phyloP scores from a whole-genome alignment of 345 rosid species.

The Physaria fendleri region DNA sequence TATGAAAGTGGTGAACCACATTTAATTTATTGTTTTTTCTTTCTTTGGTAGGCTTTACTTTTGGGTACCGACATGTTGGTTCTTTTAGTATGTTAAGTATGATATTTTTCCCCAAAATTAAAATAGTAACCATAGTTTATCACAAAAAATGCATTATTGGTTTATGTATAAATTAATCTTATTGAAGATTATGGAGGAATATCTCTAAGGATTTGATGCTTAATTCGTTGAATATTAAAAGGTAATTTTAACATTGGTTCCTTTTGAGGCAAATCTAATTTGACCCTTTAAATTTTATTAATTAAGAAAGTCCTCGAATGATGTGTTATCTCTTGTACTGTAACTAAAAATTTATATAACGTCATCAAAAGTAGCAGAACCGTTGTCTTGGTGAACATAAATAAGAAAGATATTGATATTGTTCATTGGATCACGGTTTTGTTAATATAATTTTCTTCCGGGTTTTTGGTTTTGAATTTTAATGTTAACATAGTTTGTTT shows the following conservation, averaged over 20 bases:
- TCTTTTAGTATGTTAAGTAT: not conserved
- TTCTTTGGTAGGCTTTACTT: slow-evolving; percentile 17
- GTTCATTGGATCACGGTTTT: not conserved
- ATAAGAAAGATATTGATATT: not conserved
- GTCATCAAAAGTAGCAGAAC: not conserved
- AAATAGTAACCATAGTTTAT: not conserved
- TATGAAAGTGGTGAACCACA: slow-evolving; percentile 24
- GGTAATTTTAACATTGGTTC: not conserved
- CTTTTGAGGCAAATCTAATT: not conserved
- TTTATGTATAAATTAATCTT: not conserved
- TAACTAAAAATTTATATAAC: not conserved
- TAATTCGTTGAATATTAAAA: not conserved
- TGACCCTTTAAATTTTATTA: no score
- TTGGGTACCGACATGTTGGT: slow-evolving; percentile 14
- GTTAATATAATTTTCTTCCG: not conserved
- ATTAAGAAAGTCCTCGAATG: not conserved
- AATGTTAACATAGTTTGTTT: not conserved
- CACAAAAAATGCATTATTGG: not conserved
- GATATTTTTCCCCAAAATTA: not conserved
- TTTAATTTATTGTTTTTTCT: slow-evolving; percentile 5
- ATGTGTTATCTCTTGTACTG: not conserved
- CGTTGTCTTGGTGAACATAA: not conserved
- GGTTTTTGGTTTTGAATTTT: not conserved
- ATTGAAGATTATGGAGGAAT: slow-evolving; percentile 8
- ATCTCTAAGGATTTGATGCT: slow-evolving; percentile 1